Conservation (phyloP, 1,139 yeast species). For the Scheffersomyces illinoinensis region DNA sequence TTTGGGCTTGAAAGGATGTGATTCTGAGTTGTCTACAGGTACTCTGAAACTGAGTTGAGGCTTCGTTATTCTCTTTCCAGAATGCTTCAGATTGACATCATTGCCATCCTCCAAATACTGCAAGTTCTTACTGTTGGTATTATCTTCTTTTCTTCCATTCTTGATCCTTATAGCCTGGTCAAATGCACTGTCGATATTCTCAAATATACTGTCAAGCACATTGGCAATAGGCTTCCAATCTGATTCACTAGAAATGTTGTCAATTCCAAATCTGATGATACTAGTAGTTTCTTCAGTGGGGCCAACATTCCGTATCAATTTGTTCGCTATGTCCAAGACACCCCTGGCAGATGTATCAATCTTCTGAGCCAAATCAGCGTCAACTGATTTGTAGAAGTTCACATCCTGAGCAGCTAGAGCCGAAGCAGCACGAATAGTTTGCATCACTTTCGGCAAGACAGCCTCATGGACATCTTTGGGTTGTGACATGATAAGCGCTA, state of each 20-base stretch:
- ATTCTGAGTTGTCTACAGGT: constrained; percentile 68
- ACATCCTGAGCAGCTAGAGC: constrained; percentile 81
- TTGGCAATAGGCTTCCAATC: constrained; percentile 68
- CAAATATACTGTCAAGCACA: constrained; percentile 70
- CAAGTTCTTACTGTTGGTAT: constrained; percentile 21
- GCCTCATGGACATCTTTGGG: neutral
- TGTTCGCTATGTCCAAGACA: constrained; percentile 55
- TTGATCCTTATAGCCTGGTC: constrained; percentile 37
- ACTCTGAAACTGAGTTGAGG: constrained; percentile 69
- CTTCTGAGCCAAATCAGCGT: constrained; percentile 43
- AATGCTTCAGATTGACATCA: constrained; percentile 14
- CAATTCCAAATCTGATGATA: constrained; percentile 38
- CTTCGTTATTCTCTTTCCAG: constrained; percentile 50
- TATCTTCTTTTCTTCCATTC: constrained; percentile 8
- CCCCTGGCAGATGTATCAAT: constrained; percentile 45
- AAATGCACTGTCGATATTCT: constrained; percentile 57
- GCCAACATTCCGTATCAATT: constrained; percentile 42
- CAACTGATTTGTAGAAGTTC: constrained; percentile 71
- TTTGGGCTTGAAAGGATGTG: constrained; percentile 74
- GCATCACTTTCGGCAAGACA: constrained; percentile 43
- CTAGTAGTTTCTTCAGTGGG: constrained; percentile 19
- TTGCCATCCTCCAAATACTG: constrained; percentile 52
- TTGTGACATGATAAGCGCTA: neutral
- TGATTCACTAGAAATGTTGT: constrained; percentile 25
- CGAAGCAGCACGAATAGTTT: constrained; percentile 67